Percentiles rank a stretch among this genome's conserved stretches.
Evolutionary conservation across 2,329 filamentous ascomycete species (phyloP).

Genomic region (Cytospora mali): DNA sequence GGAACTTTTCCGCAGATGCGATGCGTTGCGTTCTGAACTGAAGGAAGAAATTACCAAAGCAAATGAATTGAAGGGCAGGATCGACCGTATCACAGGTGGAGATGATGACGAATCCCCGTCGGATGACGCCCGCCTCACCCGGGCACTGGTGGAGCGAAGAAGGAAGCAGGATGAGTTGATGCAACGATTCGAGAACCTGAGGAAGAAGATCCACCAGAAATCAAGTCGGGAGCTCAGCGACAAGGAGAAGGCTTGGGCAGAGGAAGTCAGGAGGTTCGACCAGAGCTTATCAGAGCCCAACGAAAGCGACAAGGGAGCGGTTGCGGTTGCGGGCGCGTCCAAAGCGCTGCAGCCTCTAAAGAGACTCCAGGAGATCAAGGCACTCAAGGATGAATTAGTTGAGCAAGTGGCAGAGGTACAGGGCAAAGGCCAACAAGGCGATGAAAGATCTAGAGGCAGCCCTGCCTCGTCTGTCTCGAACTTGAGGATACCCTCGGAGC

Average conservation of each 20-base stretch:
- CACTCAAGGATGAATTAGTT: constrained; percentile 55
- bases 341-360: constrained; percentile 55
- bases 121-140: constrained; percentile 60
- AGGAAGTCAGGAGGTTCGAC: constrained; percentile 45
- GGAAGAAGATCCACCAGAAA: constrained; percentile 52
- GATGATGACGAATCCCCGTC: constrained; percentile 56
- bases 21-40: constrained; percentile 68
- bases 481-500: constrained; percentile 59
- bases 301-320: constrained; percentile 29
- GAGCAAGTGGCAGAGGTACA: constrained; percentile 52
- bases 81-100: constrained; percentile 67
- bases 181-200: constrained; percentile 62
- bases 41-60: constrained; percentile 67
- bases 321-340: constrained; percentile 30
- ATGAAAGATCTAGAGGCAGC: constrained; percentile 32
- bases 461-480: constrained; percentile 42
- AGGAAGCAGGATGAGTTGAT: constrained; percentile 59
- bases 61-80: constrained; percentile 64
- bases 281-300: constrained; percentile 45
- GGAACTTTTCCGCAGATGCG: constrained; percentile 72
- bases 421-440: constrained; percentile 34
- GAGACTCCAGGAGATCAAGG: constrained; percentile 60
- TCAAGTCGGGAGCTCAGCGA: constrained; percentile 59
- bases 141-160: constrained; percentile 57
- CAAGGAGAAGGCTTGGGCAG: constrained; percentile 59